These are phyloP conservation scores for Aethionema arabicum DNA, from an alignment of 345 rosid species.

Conservation along the genomic window DNA sequence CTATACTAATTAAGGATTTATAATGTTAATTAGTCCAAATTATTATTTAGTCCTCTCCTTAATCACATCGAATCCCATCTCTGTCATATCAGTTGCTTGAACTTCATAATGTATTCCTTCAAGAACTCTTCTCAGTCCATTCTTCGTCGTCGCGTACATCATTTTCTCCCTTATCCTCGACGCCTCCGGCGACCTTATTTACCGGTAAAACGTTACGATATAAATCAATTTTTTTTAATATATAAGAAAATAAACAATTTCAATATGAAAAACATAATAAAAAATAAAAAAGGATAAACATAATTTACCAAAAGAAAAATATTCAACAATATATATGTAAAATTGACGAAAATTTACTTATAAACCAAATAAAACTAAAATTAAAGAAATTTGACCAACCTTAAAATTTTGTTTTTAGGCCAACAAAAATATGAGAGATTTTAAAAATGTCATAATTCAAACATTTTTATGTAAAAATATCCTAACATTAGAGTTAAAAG, in stretches of 20 bases:
- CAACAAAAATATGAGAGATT: no score
- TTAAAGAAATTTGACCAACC: no score
- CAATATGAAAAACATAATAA: not conserved
- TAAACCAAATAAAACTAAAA: no score
- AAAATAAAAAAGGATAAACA: not conserved
- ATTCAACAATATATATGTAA: no score
- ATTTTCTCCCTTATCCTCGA: conserved; percentile 89
- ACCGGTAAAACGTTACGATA: no score
- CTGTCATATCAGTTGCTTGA: conserved; percentile 93
- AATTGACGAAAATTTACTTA: no score
- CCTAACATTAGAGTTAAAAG: no score
- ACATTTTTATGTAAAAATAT: no score
- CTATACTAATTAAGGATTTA: conserved; percentile 20
- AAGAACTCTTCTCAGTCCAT: conserved; percentile 72
- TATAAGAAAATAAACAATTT: not conserved
- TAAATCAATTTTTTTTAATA: no score
- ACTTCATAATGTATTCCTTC: conserved; percentile 89
- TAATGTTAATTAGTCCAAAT: not conserved
- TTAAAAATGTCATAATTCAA: no score
- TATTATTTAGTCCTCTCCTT: conserved; percentile 60
- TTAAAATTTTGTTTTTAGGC: no score
- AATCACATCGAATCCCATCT: conserved; percentile 93
- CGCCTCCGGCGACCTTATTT: conserved; percentile 69
- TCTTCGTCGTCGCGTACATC: conserved; percentile 87
- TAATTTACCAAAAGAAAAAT: no score